A percentile compares a stretch with the other conserved stretches of the same genome.
Evolutionary conservation across 805 yeast genomes (phyloP).

Genomic region (Grigorovia transvaalensis): DNA sequence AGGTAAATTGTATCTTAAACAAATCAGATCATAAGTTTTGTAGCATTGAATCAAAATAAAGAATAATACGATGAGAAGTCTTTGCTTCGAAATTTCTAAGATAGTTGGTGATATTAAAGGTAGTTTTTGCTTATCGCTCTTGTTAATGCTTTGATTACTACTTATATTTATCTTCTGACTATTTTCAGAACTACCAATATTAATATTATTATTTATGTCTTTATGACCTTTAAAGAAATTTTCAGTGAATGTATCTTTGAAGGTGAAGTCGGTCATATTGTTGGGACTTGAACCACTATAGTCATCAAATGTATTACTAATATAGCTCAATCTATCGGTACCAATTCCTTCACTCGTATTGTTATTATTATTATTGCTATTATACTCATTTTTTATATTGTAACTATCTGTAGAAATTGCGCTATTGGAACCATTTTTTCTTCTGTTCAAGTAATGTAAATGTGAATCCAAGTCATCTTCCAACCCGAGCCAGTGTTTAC

Average conservation of each 20-base stretch:
- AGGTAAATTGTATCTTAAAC: slow-evolving; percentile 39
- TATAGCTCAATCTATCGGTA: too few relatives aligned
- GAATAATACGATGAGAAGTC: slow-evolving; percentile 53
- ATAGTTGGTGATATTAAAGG: slow-evolving; percentile 55
- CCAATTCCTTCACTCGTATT: not conserved
- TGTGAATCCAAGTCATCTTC: not conserved
- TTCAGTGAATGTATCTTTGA: not conserved
- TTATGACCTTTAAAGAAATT: not conserved
- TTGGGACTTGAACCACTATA: not conserved
- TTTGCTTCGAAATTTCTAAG: slow-evolving; percentile 68
- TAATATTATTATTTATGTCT: too few relatives aligned
- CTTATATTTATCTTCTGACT: not conserved
- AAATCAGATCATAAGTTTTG: slow-evolving; percentile 63
- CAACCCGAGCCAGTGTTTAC: slow-evolving; percentile 23
- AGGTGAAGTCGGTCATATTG: not conserved
- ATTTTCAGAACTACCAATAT: too few relatives aligned
- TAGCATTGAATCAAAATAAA: slow-evolving; percentile 75
- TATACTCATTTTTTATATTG: not conserved
- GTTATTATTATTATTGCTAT: not conserved
- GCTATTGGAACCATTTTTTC: too few relatives aligned
- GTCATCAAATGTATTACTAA: not conserved
- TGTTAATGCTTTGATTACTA: not conserved
- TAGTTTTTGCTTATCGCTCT: not conserved
- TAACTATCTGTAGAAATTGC: not conserved
- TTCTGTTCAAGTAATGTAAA: not conserved